Evolutionary conservation across 2,329 filamentous ascomycete genomes (phyloP), one percentile per base, ranked within the genome.

Genomic region (Penicillium concentricum): DNA sequence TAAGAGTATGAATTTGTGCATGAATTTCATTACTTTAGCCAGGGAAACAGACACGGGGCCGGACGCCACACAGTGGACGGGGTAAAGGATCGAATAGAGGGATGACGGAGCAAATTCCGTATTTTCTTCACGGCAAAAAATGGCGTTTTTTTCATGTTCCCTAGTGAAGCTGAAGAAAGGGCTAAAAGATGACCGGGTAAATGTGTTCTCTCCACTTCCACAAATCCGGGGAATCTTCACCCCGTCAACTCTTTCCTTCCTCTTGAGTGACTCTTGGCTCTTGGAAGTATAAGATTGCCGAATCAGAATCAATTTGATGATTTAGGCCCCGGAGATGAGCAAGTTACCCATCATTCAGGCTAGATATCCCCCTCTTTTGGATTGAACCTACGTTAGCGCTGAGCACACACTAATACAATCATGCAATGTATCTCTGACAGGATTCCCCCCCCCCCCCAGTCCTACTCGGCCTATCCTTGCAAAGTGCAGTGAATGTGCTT

Each of bases 101-200:
- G 13, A 30, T 41, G 16, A 13, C 59, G 57, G 59, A 60, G 57
- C 22, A 38, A 37, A 30, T 45, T 54, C 59, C 61, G 61, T 60
- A 58, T 54, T 42, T 20, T 34, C 35, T 34, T 48, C 41, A 41
- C 38, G 56, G 51, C 38, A 60, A 54, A 58, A 58, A 20, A 54
- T 26, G 48, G 24, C 34, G 43, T 43, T 32, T 32, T 32, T 15
- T 26, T 13, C 35, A 28, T 16, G 50, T 48, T 49, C 47, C 20
- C 38, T 43, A 26, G 8, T n/a, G 18, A 35, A 44, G 32, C 34
- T 46, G 48, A 57, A 49, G 42, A 56, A 51, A 20, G 18, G 24
- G 12, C 12, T 32, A 32, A 32, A 32, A 32, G 30, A 13, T 15
- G 34, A 16, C 26, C 51, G 55, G 55, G 43, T 54, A 54, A 57